Percentiles rank a stretch among this genome's conserved stretches.
Evolutionary conservation across 352 stramenopile species (phyloP).

Genomic region (Globisporangium cylindrosporum): DNA sequence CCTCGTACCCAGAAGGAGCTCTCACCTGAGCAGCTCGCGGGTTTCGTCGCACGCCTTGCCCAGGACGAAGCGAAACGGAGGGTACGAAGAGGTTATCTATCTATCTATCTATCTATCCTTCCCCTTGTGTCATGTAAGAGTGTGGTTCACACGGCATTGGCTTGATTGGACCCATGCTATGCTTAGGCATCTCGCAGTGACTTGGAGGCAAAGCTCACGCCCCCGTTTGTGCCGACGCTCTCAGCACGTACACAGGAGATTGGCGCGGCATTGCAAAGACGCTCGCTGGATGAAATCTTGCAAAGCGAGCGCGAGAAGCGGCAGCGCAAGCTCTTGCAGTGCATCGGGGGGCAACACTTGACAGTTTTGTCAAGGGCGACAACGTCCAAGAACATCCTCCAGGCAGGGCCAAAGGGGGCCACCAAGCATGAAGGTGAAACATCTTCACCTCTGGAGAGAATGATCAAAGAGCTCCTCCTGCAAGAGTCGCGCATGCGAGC

Average conservation of each 20-base stretch:
- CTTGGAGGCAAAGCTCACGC: conserved; percentile 16
- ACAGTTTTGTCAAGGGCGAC: neutral
- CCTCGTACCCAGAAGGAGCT: neutral
- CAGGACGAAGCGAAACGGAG: conserved; percentile 9
- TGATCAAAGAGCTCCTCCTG: neutral
- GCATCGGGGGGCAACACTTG: neutral
- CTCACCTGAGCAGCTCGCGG: conserved; percentile 14
- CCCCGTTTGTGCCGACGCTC: conserved; percentile 26
- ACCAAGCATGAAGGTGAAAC: neutral
- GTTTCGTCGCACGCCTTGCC: conserved; percentile 26
- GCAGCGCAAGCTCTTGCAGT: conserved; percentile 2
- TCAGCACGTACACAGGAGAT: conserved; percentile 29
- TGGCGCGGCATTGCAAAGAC: conserved; percentile 16
- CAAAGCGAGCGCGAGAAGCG: conserved; percentile 14
- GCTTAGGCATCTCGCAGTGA: conserved; percentile 9
- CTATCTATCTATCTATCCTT: neutral
- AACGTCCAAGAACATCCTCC: neutral
- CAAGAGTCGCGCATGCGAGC: neutral
- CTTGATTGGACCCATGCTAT: neutral
- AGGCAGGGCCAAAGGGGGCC: neutral
- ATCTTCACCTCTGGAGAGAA: neutral
- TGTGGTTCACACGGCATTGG: neutral
- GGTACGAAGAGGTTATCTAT: neutral
- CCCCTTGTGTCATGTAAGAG: neutral
- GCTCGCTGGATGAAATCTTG: conserved; percentile 15